Evolutionary conservation across 306 rosid genomes (phyloP), one percentile per base, ranked within the genome.

Genomic region (Ormosia semicastrata): DNA sequence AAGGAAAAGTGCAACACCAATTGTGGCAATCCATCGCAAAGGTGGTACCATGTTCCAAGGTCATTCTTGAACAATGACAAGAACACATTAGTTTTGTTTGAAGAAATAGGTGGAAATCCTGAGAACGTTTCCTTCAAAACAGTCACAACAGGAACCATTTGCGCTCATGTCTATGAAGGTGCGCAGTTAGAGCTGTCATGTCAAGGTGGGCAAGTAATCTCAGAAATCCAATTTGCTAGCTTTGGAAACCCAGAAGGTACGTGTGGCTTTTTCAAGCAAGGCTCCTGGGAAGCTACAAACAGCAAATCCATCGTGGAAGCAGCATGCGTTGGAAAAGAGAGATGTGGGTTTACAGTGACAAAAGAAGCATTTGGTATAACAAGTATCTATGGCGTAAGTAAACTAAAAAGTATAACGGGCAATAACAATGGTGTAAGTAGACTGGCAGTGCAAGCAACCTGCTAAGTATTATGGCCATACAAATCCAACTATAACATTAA

Each of bases 1-100:
- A 29, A 43, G 0, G 30, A 37, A 3, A 80, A 80, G 34, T 80
- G 84, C 7, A 39, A n/a, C 24, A 17, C 56, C 8, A 32, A 49
- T 47, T 71, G 76, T 49, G 76, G 60, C 10, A 29, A 49, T 4
- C 40, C 76, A 3, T 29, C 80, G 52, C 75, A 79, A 15, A 58
- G 83, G 40, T 68, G 77, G 83, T 79, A 79, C 59, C 83, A 79
- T 40, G 58, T 79, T 29, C 83, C 83, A 29, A 68, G 83, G 57
- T 68, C 83, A 43, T 79, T 68, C 32, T 57, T 79, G 34, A 79
- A 58, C 5, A 34, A 39, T 3, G 70, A 7, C 37, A 5, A 18
- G 2, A 69, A 79, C 76, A 69, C 76, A 39, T 32, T 79, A 52
- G 12, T 79, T 41, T 43, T 79, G 69, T 79, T 79, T 15, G 83